Conservation (phyloP, 352 stramenopile genomes). For the Pythium monospermum region DNA sequence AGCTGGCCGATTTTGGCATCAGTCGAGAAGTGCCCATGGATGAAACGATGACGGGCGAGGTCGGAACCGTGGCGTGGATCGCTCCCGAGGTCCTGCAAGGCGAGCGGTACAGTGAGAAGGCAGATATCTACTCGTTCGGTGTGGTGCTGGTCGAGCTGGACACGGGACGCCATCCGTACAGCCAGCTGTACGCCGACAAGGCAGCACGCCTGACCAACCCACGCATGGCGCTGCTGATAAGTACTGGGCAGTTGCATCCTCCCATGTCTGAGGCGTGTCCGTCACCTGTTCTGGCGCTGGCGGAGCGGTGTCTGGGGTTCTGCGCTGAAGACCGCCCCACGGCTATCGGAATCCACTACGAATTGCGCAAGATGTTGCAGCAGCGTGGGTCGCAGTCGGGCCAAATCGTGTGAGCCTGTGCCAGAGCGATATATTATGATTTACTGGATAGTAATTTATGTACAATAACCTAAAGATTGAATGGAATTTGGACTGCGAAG, state of each 20-base stretch:
- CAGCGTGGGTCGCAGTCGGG: too few relatives aligned
- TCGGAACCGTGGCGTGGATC: conserved; percentile 25
- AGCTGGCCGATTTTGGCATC: conserved; percentile 20
- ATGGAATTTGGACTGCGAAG: too few relatives aligned
- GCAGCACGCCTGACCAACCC: conserved; percentile 10
- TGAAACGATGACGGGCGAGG: conserved; percentile 25
- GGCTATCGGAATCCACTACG: conserved; percentile 22
- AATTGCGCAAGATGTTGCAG: conserved; percentile 18
- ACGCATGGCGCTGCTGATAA: conserved; percentile 22
- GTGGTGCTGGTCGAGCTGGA: conserved; percentile 28
- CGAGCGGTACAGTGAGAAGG: conserved; percentile 26
- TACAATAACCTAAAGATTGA: too few relatives aligned
- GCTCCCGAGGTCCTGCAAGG: conserved; percentile 25
- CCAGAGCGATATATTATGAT: too few relatives aligned
- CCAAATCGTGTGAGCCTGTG: too few relatives aligned
- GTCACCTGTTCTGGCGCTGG: conserved; percentile 8
- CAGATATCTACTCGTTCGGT: conserved; percentile 28
- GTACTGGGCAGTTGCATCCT: conserved; percentile 17
- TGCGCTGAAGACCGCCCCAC: conserved; percentile 18
- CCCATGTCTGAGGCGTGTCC: conserved; percentile 12
- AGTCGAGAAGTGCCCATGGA: conserved; percentile 8
- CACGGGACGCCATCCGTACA: conserved; percentile 15
- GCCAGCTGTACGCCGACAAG: background rate
- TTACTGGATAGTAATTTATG: too few relatives aligned
- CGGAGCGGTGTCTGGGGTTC: conserved; percentile 15